Percentiles rank a stretch among this genome's conserved stretches.
Conservation (phyloP, 495 filamentous ascomycete species). For the Daldinia bambusicola region DNA sequence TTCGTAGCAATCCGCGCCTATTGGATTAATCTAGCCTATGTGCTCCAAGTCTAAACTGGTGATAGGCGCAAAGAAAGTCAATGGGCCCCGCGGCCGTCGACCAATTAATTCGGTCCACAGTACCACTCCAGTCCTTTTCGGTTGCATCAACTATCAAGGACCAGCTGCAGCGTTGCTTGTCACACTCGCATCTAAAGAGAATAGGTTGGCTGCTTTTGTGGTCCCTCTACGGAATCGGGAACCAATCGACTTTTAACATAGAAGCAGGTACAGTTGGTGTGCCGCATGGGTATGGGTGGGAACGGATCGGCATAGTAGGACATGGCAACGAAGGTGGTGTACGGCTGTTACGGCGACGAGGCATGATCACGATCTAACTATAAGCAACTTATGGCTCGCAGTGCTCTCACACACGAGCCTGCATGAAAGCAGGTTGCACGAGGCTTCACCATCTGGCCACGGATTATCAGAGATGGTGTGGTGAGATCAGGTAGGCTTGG, state of each 20-base stretch:
- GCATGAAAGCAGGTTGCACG: slow-evolving; percentile 46
- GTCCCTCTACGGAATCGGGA: slow-evolving; percentile 33
- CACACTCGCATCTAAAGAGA: slow-evolving; percentile 39
- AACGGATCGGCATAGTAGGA: background rate
- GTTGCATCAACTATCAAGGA: slow-evolving; percentile 30
- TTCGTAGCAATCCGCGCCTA: slow-evolving; percentile 26
- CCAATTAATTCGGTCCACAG: slow-evolving; percentile 40
- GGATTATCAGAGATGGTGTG: slow-evolving; percentile 39
- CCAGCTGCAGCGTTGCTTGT: slow-evolving; percentile 36
- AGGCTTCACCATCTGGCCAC: slow-evolving; percentile 47
- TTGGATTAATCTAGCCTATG: slow-evolving; percentile 33
- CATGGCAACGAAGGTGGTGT: slow-evolving; percentile 37
- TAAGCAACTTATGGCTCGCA: slow-evolving; percentile 29
- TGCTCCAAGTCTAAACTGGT: slow-evolving; percentile 21
- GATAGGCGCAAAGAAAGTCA: slow-evolving; percentile 38
- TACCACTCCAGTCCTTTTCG: slow-evolving; percentile 28
- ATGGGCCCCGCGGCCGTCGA: slow-evolving; percentile 30
- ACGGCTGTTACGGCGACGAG: slow-evolving; percentile 31
- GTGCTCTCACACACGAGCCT: slow-evolving; percentile 29
- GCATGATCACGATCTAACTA: slow-evolving; percentile 40
- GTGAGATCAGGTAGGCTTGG: slow-evolving; percentile 28
- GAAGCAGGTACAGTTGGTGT: slow-evolving; percentile 42
- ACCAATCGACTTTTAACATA: slow-evolving; percentile 37
- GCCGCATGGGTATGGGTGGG: slow-evolving; percentile 26
- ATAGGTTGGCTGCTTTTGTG: slow-evolving; percentile 30